Evolutionary conservation across 192 early-diverging fungal species (phyloP).

Genomic region (Coemansia sp.): DNA sequence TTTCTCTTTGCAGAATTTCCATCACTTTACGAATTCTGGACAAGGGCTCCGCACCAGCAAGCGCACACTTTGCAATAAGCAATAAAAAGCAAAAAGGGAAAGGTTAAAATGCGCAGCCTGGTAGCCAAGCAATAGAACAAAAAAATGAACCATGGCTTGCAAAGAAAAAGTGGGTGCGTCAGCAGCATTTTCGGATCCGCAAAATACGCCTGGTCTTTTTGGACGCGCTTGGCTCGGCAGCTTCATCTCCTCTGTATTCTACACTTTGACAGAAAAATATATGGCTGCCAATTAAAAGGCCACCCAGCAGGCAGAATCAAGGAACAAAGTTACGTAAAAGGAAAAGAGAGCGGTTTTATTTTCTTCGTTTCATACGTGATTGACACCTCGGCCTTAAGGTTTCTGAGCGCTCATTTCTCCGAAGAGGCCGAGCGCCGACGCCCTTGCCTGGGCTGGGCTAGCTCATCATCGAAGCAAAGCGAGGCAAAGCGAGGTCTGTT

Average conservation of each 20-base stretch:
- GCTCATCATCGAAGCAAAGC: neutral
- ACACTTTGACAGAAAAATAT: neutral
- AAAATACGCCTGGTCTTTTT: neutral
- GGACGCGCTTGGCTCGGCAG: neutral
- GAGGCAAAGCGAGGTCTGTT: too few species aligned
- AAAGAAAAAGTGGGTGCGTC: neutral
- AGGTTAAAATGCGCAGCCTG: too few species aligned
- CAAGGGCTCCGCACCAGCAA: too few species aligned
- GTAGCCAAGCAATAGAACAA: too few species aligned
- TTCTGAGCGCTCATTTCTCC: constrained; percentile 4
- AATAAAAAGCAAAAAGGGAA: too few species aligned
- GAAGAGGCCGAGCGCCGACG: neutral
- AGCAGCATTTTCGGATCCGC: neutral
- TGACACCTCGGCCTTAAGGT: neutral
- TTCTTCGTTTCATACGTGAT: neutral
- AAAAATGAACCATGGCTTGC: neutral
- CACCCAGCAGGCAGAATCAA: neutral
- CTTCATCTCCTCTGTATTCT: neutral
- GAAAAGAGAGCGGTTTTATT: neutral
- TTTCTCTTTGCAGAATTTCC: neutral
- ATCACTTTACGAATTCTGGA: too few species aligned
- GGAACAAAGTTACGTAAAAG: neutral
- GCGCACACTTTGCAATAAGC: too few species aligned
- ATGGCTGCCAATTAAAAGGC: too few species aligned
- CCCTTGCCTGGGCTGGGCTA: neutral